Base-by-base conservation (phyloP, 768 basidiomycete species). In the Agaricus blazei region DNA sequence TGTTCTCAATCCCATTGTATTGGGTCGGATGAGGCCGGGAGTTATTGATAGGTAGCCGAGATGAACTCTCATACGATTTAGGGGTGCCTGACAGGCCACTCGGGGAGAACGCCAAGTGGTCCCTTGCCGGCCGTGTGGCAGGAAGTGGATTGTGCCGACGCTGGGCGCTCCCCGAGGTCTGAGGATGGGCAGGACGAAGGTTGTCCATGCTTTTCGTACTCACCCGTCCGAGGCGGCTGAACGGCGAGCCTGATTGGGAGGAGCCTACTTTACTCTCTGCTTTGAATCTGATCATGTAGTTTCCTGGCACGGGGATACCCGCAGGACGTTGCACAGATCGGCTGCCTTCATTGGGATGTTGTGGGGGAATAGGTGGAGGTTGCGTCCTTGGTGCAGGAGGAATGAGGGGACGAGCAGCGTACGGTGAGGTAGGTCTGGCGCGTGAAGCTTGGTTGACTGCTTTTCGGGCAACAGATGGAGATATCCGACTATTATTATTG, bases 121-220 rank as follows among this genome's bases (percentile, higher is more conserved):
- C 54, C 26, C 54, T 56, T n/a, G 54, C 27, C 15, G 48, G 14
- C 9, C 54, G 54, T 12, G 19, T 50, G 54, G 43, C 47, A 40
- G 54, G 34, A 12, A 50, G 38, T 28, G 47, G 47, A 36, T 52
- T 49, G 26, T 41, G 52, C 23, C 51, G 41, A 27, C 51, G 51
- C 47, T 58, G 51, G 46, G 23, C 19, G 3, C 15, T 2, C 12
- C 51, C 56, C 24, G 75, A 67, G 61, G 68, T 71, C 67, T 45
- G 67, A 70, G 50, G 50, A 29, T 51, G 52, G 6, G 29, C 9
- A 28, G 49, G 40, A 44, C 75, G 71, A 45, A 82, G 70, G 57
- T 81, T 80, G 58, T 78, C 78, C 76, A 84, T 80, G 60, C 83
- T 87, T 67, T 82, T 84, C n/a, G 79, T 67, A 52, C 66, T 67